A percentile compares a stretch with the other conserved stretches of the same genome.
phyloP scores from a whole-genome alignment of 2,329 filamentous ascomycete species.

The Fusarium chuoi region DNA sequence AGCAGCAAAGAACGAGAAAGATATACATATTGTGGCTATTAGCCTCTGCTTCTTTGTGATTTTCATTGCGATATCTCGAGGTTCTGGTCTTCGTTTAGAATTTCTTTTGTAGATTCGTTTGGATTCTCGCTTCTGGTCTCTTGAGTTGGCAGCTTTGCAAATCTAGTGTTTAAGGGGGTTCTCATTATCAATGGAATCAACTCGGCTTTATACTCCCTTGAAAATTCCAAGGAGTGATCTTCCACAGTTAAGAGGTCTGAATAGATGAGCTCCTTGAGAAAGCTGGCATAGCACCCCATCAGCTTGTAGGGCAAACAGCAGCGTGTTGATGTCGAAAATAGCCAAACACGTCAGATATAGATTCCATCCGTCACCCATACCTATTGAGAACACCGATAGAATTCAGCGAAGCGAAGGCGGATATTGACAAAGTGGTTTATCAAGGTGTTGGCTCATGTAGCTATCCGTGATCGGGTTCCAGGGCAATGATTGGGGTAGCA shows the following conservation, averaged over 20 bases:
- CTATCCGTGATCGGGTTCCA: slow-evolving; percentile 16
- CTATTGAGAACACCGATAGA: neutral
- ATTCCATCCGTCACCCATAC: neutral
- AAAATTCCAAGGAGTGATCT: neutral
- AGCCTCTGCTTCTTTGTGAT: slow-evolving; percentile 57
- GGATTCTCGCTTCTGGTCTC: neutral
- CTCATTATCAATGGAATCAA: neutral
- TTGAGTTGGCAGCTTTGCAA: neutral
- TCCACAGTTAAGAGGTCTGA: slow-evolving; percentile 5
- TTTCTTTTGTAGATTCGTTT: neutral
- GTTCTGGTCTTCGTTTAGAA: neutral
- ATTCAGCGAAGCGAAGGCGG: neutral
- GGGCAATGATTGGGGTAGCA: slow-evolving; percentile 18
- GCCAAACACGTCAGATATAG: neutral
- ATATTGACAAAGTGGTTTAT: slow-evolving; percentile 17
- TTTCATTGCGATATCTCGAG: slow-evolving; percentile 8
- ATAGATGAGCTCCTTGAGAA: neutral
- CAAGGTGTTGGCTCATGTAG: slow-evolving; percentile 28
- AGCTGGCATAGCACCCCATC: slow-evolving; percentile 10
- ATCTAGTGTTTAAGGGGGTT: neutral
- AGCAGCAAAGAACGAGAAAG: slow-evolving; percentile 61
- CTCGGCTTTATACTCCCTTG: neutral
- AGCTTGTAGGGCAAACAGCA: slow-evolving; percentile 13
- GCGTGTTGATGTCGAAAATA: slow-evolving; percentile 12
- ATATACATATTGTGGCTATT: slow-evolving; percentile 59